Conservation (phyloP, 164 flowering plant species). For the Warburgia ugandensis region DNA sequence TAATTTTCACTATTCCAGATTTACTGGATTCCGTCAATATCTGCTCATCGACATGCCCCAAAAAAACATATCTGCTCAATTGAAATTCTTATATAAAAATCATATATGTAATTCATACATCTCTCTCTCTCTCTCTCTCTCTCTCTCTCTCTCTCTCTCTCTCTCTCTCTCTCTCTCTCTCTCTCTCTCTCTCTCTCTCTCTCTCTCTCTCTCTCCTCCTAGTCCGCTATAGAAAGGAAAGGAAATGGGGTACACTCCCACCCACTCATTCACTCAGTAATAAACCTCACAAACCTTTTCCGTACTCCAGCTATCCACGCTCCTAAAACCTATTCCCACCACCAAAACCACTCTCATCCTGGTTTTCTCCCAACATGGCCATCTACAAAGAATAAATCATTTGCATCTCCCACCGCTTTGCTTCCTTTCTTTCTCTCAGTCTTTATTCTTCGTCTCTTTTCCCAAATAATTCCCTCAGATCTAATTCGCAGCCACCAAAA, state of each 20-base stretch:
- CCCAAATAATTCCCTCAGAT: conserved; percentile 6
- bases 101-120: background rate
- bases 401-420: background rate
- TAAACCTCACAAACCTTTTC: background rate
- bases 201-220: too few species aligned
- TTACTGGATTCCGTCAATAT: too few species aligned
- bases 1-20: too few species aligned
- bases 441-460: background rate
- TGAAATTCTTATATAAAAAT: too few species aligned
- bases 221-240: conserved; percentile 9
- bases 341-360: conserved; percentile 7
- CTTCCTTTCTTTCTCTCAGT: background rate
- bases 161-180: background rate
- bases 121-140: background rate
- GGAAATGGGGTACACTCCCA: conserved; percentile 6
- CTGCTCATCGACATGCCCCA: too few species aligned
- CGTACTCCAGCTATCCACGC: too few species aligned
- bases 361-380: background rate
- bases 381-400: background rate
- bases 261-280: conserved; percentile 21
- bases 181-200: background rate
- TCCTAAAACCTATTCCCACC: conserved; percentile 18
- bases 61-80: too few species aligned
- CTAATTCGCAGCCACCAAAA: conserved; percentile 10
- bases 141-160: background rate